These are phyloP conservation scores for Puccinia coronata DNA, from an alignment of 1,284 basidiomycete species.

Conservation along the genomic window DNA sequence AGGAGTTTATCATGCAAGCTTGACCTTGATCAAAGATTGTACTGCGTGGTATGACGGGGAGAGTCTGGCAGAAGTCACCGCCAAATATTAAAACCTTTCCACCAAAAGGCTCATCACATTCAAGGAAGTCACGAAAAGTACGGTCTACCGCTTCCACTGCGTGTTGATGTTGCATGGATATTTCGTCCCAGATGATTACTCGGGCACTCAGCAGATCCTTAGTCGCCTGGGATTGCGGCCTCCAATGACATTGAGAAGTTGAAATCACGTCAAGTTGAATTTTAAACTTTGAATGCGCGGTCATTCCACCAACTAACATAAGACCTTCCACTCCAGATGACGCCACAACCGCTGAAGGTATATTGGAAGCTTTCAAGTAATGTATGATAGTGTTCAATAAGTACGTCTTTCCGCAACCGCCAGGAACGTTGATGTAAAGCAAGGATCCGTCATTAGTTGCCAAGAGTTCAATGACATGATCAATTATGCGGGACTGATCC, in stretches of 20 bases:
- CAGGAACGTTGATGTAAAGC: not conserved
- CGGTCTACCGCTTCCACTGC: too few relatives aligned
- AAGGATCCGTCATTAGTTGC: not conserved
- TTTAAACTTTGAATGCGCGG: constrained; percentile 10
- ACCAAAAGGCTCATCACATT: not conserved
- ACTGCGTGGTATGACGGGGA: not conserved
- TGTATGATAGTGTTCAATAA: not conserved
- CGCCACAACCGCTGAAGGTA: not conserved
- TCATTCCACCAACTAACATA: not conserved
- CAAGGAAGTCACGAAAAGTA: not conserved
- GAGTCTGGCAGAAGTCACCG: not conserved
- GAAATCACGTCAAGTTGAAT: not conserved
- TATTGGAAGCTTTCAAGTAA: not conserved
- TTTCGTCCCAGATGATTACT: too few relatives aligned
- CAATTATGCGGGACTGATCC: not conserved
- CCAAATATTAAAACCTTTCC: not conserved
- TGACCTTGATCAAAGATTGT: not conserved
- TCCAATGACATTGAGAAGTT: not conserved
- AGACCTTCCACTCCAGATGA: not conserved
- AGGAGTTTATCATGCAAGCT: not conserved
- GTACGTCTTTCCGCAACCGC: not conserved
- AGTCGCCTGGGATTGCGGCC: not conserved
- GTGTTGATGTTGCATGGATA: constrained; percentile 3
- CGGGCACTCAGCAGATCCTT: not conserved
- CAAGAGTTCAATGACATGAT: not conserved